phyloP scores from a whole-genome alignment of 805 yeast species.

The Novakomyces olei region DNA sequence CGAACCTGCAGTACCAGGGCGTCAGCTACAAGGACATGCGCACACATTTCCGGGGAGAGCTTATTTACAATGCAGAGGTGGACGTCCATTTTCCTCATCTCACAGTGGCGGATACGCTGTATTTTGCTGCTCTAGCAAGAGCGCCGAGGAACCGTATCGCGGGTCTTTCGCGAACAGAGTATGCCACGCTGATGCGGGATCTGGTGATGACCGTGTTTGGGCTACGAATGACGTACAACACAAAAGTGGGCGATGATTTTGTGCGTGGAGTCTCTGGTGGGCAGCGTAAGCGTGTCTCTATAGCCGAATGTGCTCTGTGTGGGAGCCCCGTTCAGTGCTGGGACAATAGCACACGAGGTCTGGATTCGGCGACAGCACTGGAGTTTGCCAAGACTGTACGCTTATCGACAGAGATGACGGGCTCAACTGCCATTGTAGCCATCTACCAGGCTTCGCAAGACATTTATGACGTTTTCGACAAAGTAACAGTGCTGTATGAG shows the following conservation, averaged over 20 bases:
- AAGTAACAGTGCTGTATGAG: conserved; percentile 30
- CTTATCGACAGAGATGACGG: conserved; percentile 28
- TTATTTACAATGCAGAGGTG: conserved; percentile 41
- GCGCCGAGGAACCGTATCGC: conserved; percentile 35
- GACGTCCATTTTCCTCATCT: conserved; percentile 42
- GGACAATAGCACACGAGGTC: conserved; percentile 54
- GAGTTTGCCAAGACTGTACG: conserved; percentile 39
- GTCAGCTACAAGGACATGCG: conserved; percentile 24
- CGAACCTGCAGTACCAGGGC: conserved; percentile 21
- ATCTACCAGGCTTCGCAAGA: conserved; percentile 38
- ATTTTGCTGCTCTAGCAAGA: conserved; percentile 31
- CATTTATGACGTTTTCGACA: conserved; percentile 32
- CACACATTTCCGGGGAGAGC: conserved; percentile 35
- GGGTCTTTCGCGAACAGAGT: conserved; percentile 28
- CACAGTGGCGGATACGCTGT: conserved; percentile 38
- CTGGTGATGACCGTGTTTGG: conserved; percentile 29
- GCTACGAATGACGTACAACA: conserved; percentile 20
- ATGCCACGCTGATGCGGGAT: conserved; percentile 27
- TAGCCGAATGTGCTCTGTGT: conserved; percentile 27
- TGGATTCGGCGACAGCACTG: conserved; percentile 48
- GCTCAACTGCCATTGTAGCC: conserved; percentile 36
- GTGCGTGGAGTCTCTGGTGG: conserved; percentile 41
- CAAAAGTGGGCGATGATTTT: conserved; percentile 25
- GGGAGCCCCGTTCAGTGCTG: conserved; percentile 32
- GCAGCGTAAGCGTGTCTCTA: conserved; percentile 33